These are phyloP conservation scores for Comarum palustre DNA, from an alignment of 306 rosid genomes.

Conservation along the genomic window DNA sequence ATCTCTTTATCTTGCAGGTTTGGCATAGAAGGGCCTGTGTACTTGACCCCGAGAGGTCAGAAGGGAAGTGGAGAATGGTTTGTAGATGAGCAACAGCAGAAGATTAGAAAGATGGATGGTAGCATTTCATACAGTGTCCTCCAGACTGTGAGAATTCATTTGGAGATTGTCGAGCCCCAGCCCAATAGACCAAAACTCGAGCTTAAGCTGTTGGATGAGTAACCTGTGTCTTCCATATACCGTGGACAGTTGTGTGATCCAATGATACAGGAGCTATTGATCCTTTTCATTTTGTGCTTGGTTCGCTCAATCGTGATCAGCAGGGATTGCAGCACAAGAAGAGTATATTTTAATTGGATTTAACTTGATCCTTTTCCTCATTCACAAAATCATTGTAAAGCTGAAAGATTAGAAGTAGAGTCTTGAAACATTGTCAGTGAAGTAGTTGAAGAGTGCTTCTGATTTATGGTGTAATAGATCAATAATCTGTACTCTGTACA, in stretches of 20 bases:
- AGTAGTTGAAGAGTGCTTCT: no score
- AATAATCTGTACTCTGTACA: no score
- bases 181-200: slow-evolving; percentile 88
- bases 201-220: slow-evolving; percentile 47
- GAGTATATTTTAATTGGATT: slow-evolving; percentile 12
- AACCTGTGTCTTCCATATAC: not conserved
- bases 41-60: slow-evolving; percentile 60
- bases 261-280: not conserved
- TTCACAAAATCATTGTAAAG: not conserved
- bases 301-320: not conserved
- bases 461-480: no score
- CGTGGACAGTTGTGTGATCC: not conserved
- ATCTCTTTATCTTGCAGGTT: slow-evolving; percentile 39
- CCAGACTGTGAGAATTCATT: slow-evolving; percentile 63
- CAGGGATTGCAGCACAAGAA: not conserved
- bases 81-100: slow-evolving; percentile 80
- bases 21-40: slow-evolving; percentile 92
- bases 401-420: not conserved
- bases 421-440: no score
- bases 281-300: not conserved
- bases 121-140: slow-evolving; percentile 62
- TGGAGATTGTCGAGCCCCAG: slow-evolving; percentile 98
- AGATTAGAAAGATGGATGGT: slow-evolving; percentile 84
- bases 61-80: slow-evolving; percentile 87
- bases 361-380: not conserved